Evolutionary conservation across 108 stramenopile genomes (phyloP).

Genomic region (Nitzschia sp.): DNA sequence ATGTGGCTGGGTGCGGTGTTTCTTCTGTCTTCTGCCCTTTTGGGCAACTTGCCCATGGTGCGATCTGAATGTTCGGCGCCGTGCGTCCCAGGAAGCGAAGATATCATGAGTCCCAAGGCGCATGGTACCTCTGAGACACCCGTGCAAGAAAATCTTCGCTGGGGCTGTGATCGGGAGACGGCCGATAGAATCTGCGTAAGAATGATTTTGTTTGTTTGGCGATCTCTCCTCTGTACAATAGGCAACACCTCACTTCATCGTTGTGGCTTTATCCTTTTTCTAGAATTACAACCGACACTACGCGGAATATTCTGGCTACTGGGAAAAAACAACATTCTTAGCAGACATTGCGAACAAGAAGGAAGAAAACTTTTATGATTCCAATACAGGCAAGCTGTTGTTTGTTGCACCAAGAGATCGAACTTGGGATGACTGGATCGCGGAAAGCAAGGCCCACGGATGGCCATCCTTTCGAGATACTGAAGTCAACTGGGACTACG

Average conservation of each 20-base stretch:
- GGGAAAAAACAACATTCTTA: constrained; percentile 59
- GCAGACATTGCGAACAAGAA: constrained; percentile 44
- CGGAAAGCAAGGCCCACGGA: constrained; percentile 70
- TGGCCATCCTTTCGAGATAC: constrained; percentile 73
- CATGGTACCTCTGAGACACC: constrained; percentile 76
- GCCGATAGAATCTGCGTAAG: constrained; percentile 77
- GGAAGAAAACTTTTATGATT: constrained; percentile 76
- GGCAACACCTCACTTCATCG: not conserved
- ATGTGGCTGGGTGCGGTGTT: constrained; percentile 1
- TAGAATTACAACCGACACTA: constrained; percentile 70
- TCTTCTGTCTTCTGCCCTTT: not conserved
- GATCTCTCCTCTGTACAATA: too few species aligned
- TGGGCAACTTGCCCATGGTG: not conserved
- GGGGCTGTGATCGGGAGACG: constrained; percentile 63
- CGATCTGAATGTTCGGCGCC: constrained; percentile 39
- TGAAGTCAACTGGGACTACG: constrained; percentile 82
- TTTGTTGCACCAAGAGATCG: constrained; percentile 70
- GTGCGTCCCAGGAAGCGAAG: constrained; percentile 70
- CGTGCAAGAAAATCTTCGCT: constrained; percentile 75
- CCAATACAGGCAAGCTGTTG: constrained; percentile 78
- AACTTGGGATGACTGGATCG: constrained; percentile 67
- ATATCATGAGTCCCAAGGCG: constrained; percentile 58
- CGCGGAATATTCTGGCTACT: constrained; percentile 89
- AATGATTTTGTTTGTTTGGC: not conserved
- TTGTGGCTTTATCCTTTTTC: not conserved